Evolutionary conservation across 257 asterid genomes (phyloP).

Genomic region (Catharanthus roseus): DNA sequence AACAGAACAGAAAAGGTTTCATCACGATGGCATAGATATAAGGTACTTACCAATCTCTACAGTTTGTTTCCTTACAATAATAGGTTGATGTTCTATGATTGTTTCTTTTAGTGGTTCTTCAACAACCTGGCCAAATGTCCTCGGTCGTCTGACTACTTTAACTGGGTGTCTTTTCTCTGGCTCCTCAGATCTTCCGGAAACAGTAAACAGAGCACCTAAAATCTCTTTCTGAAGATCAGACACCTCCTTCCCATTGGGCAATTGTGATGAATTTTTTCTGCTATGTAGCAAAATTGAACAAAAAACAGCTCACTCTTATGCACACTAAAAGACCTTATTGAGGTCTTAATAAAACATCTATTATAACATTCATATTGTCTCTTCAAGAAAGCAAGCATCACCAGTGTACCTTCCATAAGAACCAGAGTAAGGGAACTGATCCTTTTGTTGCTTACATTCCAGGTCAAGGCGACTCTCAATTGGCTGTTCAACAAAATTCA

Average conservation of each 20-base stretch:
- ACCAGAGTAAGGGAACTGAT: not conserved
- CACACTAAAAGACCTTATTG: not conserved
- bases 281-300: constrained; percentile 18
- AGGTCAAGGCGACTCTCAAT: not conserved
- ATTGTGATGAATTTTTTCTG: constrained; percentile 14
- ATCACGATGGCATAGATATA: constrained; percentile 7
- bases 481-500: constrained; percentile 3
- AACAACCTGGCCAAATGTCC: constrained; percentile 32
- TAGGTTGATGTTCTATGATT: constrained; percentile 35
- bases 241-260: not conserved
- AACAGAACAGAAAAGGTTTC: not conserved
- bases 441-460: not conserved
- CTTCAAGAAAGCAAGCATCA: not conserved
- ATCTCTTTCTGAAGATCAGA: constrained; percentile 41
- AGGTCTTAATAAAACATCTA: not conserved
- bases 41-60: constrained; percentile 36
- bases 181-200: constrained; percentile 35
- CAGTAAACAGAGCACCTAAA: constrained; percentile 45
- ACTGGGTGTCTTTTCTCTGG: constrained; percentile 11
- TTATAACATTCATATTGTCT: not conserved
- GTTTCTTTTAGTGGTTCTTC: constrained; percentile 42
- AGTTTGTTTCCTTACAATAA: constrained; percentile 39
- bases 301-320: not conserved
- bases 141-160: constrained; percentile 22
- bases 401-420: constrained; percentile 16